Base-by-base conservation (phyloP, 768 basidiomycete genomes). In the Phaffia tasmanica region DNA sequence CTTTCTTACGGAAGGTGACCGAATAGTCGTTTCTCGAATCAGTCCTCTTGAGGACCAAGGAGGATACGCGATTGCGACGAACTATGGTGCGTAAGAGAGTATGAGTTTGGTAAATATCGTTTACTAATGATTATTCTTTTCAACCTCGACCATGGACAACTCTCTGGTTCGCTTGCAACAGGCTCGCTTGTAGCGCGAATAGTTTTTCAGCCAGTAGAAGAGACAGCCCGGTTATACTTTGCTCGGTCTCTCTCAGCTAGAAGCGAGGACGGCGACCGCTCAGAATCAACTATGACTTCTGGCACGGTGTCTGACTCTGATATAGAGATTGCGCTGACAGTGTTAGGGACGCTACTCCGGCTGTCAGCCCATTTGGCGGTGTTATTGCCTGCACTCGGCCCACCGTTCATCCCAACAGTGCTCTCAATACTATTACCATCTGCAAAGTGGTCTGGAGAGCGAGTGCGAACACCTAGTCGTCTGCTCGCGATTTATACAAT, bases 181-280 rank as follows among this genome's bases (percentile, higher is more conserved):
- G 93, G 94, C 59, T 95, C 94, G 3, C 81, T 98, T 18, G 79
- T 95, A 29, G 94, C 92, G 6, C 85, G 95, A 21, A 87, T 98
- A 66, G 73, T 93, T 29, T 94, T 98, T 74, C 94, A 97, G 71
- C 95, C 95, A 0, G 83, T 97, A 29, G 95, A 99, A 76, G 95
- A 99, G 77, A 86, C 88, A 1, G 82, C 86, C 1, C 85, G 93
- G 0, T 80, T 97, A 3, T 90, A 86, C 77, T 97, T 95, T 76
- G 92, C 94, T 1, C 85, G 60, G 21, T 29, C 62, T 19, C 53
- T 65, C 9, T 27, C 30, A 49, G 49, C 42, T 32, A 55, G 62
- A 63, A 25, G 29, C 7, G 54, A 46, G 7, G 29, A 18, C 0
- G 35, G 29, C 55, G 23, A 42, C 27, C 51, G 29, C 32, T 68